Evolutionary conservation across 2,329 filamentous ascomycete species (phyloP).

Genomic region (Apiospora koreana): DNA sequence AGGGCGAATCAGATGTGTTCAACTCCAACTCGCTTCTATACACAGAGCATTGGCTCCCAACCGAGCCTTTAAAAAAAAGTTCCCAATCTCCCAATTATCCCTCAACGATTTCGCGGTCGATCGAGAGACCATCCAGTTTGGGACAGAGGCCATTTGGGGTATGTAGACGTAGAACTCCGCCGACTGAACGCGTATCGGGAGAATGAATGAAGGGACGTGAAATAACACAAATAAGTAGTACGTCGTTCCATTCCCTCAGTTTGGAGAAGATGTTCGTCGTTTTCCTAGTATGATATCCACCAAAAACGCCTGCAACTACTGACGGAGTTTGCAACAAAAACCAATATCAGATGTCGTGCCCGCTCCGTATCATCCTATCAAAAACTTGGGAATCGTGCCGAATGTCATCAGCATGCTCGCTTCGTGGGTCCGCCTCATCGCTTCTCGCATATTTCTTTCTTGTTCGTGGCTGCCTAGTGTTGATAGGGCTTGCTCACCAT

Average conservation of each 20-base stretch:
- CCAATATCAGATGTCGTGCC: conserved; percentile 30
- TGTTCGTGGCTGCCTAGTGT: conserved; percentile 6
- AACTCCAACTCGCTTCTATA: conserved; percentile 6
- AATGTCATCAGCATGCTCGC: background rate
- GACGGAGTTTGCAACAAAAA: conserved; percentile 23
- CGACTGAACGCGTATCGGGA: conserved; percentile 3
- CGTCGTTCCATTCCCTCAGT: conserved; percentile 25
- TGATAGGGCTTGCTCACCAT: conserved; percentile 5
- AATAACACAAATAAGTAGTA: conserved; percentile 25
- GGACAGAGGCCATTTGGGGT: conserved; percentile 19
- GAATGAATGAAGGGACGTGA: conserved; percentile 28
- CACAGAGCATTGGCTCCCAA: background rate
- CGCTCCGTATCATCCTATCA: conserved; percentile 20
- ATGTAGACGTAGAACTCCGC: conserved; percentile 22
- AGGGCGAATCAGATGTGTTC: background rate
- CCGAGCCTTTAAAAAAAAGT: background rate
- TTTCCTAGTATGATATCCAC: conserved; percentile 33
- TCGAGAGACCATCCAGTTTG: background rate
- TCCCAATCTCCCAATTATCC: background rate
- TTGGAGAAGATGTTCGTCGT: conserved; percentile 23
- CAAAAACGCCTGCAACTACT: conserved; percentile 29
- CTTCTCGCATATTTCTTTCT: conserved; percentile 7
- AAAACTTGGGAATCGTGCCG: conserved; percentile 22
- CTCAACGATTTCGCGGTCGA: background rate
- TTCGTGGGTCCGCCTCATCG: conserved; percentile 3